Percentiles rank a stretch among this genome's conserved stretches.
These are phyloP conservation scores for Saccharomyces hybrid DNA, from an alignment of 1,139 yeast genomes.

Conservation along the genomic window DNA sequence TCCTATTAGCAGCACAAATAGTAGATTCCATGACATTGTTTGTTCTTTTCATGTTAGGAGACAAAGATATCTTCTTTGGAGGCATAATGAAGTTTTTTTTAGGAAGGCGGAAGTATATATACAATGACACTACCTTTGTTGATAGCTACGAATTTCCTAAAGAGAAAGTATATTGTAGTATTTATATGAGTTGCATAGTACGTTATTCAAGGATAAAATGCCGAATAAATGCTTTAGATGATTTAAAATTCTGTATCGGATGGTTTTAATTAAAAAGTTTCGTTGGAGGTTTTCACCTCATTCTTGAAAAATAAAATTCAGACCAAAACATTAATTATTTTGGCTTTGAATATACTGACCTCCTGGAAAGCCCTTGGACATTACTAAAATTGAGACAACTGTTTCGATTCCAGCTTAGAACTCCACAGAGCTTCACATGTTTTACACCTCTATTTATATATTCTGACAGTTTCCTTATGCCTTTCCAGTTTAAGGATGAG, in stretches of 20 bases:
- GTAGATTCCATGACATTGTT: background rate
- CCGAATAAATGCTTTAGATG: background rate
- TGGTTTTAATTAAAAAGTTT: background rate
- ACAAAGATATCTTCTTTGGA: background rate
- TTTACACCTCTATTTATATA: background rate
- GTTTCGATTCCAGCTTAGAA: background rate
- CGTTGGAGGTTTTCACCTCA: background rate
- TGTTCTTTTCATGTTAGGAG: background rate
- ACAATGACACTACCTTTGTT: background rate
- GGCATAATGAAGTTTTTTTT: background rate
- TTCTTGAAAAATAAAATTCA: background rate
- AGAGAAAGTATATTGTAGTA: background rate
- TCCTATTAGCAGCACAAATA: background rate
- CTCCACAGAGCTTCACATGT: background rate
- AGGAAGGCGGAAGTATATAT: background rate
- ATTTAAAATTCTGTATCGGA: background rate
- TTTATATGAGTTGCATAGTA: background rate
- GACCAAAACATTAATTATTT: background rate
- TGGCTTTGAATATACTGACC: background rate
- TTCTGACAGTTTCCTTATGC: background rate
- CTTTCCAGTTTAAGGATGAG: background rate
- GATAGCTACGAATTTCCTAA: background rate
- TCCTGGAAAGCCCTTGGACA: background rate
- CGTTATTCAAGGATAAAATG: background rate
- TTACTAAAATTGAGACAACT: background rate